Conservation (phyloP, 2,329 filamentous ascomycete genomes). For the Fusarium kyushuense region DNA sequence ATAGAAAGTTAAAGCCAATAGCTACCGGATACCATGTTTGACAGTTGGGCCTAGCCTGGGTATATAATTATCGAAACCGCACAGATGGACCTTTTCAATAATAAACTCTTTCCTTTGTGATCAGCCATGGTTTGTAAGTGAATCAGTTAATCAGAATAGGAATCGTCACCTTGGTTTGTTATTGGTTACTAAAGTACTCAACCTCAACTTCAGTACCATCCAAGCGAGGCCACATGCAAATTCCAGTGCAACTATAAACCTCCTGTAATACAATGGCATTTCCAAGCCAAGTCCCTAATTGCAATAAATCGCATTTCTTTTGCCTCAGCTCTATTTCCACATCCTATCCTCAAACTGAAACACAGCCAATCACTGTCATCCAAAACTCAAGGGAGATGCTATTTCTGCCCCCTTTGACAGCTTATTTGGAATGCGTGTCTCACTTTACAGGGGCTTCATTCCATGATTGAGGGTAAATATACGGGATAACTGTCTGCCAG, state of each 20-base stretch:
- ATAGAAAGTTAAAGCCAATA: no score
- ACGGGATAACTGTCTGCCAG: background rate
- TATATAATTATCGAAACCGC: no score
- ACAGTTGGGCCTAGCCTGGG: no score
- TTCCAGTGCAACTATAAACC: accelerated
- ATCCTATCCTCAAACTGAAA: slow-evolving; percentile 2
- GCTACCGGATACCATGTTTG: no score
- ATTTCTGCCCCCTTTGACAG: slow-evolving; percentile 3
- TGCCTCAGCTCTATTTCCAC: slow-evolving; percentile 12
- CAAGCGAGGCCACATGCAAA: background rate
- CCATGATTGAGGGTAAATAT: background rate
- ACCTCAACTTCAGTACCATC: accelerated
- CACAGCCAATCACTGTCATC: slow-evolving; percentile 20
- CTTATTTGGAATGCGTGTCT: slow-evolving; percentile 23
- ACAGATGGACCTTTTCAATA: no score
- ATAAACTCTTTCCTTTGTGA: no score
- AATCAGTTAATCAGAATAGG: background rate
- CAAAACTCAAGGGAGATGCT: slow-evolving; percentile 22
- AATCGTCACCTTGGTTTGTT: background rate
- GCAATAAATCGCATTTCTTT: slow-evolving; percentile 30
- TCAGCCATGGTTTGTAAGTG: background rate
- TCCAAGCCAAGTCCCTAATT: background rate
- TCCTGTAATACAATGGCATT: background rate
- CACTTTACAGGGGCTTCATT: slow-evolving; percentile 37
- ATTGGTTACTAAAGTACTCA: slow-evolving; percentile 1